Evolutionary conservation across 371 early-diverging fungal species (phyloP), one percentile per base, ranked within the genome.

Genomic region (Syncephalis fuscata): DNA sequence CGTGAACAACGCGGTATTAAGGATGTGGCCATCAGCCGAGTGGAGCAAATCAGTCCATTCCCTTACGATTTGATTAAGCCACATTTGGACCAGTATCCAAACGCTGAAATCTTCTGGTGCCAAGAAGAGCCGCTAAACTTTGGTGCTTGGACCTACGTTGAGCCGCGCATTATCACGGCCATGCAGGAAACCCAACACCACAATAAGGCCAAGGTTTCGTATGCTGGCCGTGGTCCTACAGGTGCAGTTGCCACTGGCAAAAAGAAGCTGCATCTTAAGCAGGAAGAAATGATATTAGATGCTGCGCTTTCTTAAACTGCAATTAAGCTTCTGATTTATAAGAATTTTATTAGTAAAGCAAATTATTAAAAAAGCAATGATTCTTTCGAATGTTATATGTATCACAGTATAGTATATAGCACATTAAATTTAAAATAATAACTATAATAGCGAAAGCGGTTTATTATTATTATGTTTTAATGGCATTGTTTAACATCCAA

Each of bases 101-200:
- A 88, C 52, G 78, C 85, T 17, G 83, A 91, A 55, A 66, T 89
- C 53, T 74, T 91, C 21, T 95, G 91, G 88, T 78, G 76, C 47
- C 97, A 96, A 66, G 97, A 96, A 68, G 97, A 96, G 62, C 85
- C 89, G 15, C 64, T 88, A 64, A 96, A 96, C 70, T 76, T 80
- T 73, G 95, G 97, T 49, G 71, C 80, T 26, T 96, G 91, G 90
- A 60, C 67, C 20, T 86, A 85, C 60, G 88, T 92, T 20, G 76
- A 72, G 48, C 92, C 89, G 8, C 71, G 97, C 39, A 70, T 96
- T 56, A 70, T 77, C 50, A 88, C 91, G 19, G 69, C 82, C 16
- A 64, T 84, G 47, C 66, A 74, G 46, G 64, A 86, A 57, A 79
- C 88, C 39, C 59, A 73, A 49, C 62, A 68, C 59, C 82, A 83